Base-by-base conservation (phyloP, 306 rosid species). In the Boehmeria nivea region DNA sequence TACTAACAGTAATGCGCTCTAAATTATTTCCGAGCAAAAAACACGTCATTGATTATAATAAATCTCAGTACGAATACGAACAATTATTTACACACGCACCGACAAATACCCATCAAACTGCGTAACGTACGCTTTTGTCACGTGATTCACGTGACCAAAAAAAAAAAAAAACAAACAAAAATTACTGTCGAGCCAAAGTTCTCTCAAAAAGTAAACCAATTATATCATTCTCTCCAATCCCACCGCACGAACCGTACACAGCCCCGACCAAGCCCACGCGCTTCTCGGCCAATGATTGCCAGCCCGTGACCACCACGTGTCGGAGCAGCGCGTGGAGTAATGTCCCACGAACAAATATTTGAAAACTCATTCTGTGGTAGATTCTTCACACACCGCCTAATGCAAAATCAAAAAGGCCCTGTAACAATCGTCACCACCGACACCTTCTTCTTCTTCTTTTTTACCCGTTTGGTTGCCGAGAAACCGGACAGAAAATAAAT, bases 111-210 rank as follows among this genome's bases (percentile, higher is more conserved):
- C 24, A 38, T 34, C 50, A 36, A 26, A 3, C 0, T n/a, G 27
- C 72, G 51, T n/a, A 64, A 46, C 52, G 63, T 42, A 42, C 52
- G 68, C 58, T 47, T 64, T n/a, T 3, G 53, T 52, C 52, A 68
- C 66, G 67, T 25, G 59, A 27, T 8, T 7, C 75, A 60, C 55
- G 68, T 65, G 64, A 54, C 34, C 23, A 9, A 6, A 43, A 8
- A 2, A 18, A 37, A 47, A 17, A 20, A 4, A 47, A 31, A 4
- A 16, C 3, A 9, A 12, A 16, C 31, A 15, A 40, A 8, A 40
- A 3, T 40, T 40, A 12, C 15, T 40, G 16, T 11, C 5, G 11
- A 33, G 5, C 38, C 38, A 33, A 33, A 11, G 38, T 33, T n/a
- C n/a, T n/a, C n/a, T n/a, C n/a, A 49, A 23, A 45, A 45, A 20